These are phyloP conservation scores for Petunia axillaris DNA, from an alignment of 257 asterid genomes.

Conservation along the genomic window DNA sequence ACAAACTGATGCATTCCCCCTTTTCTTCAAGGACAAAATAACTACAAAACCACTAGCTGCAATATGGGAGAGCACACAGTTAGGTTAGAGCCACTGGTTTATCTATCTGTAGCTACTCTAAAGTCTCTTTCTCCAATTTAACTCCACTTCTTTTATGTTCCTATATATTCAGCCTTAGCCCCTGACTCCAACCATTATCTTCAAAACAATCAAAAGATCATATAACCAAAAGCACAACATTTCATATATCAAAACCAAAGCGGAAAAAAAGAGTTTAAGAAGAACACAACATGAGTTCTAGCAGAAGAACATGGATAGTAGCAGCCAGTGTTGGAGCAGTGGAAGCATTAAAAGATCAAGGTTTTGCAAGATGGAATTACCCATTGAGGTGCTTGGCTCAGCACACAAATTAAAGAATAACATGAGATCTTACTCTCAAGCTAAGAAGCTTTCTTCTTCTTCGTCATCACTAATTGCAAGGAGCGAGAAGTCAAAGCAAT, in stretches of 20 bases:
- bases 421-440: conserved; percentile 26
- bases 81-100: background rate
- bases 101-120: background rate
- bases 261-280: background rate
- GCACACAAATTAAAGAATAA: conserved; percentile 32
- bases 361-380: conserved; percentile 35
- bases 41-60: background rate
- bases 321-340: conserved; percentile 36
- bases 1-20: background rate
- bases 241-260: background rate
- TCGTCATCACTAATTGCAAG: conserved; percentile 10
- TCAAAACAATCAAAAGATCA: background rate
- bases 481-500: background rate
- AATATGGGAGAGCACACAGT: background rate
- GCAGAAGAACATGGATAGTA: conserved; percentile 36
- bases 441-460: conserved; percentile 27
- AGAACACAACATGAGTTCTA: conserved; percentile 30
- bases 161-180: background rate
- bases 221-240: background rate
- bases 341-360: conserved; percentile 39
- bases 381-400: conserved; percentile 23
- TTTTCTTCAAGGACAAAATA: background rate
- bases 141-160: background rate
- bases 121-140: too few species aligned
- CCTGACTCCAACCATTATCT: background rate